Base-by-base conservation (phyloP, 345 rosid genomes). In the Boechera divaricarpa region DNA sequence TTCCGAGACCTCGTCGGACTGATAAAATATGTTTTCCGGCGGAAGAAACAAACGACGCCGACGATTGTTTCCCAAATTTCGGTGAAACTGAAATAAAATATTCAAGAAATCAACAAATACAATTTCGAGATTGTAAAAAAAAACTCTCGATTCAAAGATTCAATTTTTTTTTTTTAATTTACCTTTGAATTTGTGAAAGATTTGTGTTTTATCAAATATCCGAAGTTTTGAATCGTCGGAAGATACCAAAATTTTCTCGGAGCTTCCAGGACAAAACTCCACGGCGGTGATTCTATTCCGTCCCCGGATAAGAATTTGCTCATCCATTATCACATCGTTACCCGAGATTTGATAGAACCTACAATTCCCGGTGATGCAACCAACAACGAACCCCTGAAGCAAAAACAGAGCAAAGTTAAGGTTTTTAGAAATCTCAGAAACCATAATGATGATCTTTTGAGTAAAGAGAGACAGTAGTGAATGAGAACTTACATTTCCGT, bases 201-300 rank as follows among this genome's bases (percentile, higher is more conserved):
- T 60, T 24, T 87, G 86, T 7, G 80, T 56, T 56, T 88, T 91
- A 33, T 94, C 89, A 24, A 88, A 79, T 28, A 94, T 83, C 4
- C 90, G 83, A 36, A 94, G 49, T 47, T 86, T 94, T 29, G 92
- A 89, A 76, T 92, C 97, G 48, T 92, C 97, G 5, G 94, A 90
- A 9, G 94, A 76, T 55, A 92, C 85, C 91, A 94, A 70, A 24
- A 89, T 58, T 81, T 83, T 86, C 63, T 58, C 86, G 11, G 88
- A 71, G 47, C 77, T 75, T 35, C 86, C 92, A 18, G 51, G 80
- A 60, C 85, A 85, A 81, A 85, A 89, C 90, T 94, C 90, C 57
- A 88, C 48, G 36, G 88, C 86, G 10, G 97, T 89, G 42, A 94
- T 87, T 80, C 83, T 86, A 78, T 84, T 89, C 36, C 87, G 77